Percentiles rank a stretch among this genome's conserved stretches.
These are phyloP conservation scores for Chenopodium formosanum DNA, from an alignment of 148 eudicot genomes.

Conservation along the genomic window DNA sequence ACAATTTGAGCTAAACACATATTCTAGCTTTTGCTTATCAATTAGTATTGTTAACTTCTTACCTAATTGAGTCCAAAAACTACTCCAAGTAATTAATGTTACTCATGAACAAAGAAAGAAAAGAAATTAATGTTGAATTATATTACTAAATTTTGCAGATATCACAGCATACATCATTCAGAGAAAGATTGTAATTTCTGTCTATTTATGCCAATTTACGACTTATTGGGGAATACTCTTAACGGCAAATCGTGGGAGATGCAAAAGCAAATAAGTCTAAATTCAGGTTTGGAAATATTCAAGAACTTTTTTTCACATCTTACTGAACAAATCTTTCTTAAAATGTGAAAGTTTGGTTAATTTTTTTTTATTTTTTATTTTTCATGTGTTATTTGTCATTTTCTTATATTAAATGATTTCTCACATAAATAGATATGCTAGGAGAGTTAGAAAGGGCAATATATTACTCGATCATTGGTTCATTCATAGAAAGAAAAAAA, in stretches of 20 bases:
- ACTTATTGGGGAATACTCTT: constrained; percentile 67
- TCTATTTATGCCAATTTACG: constrained; percentile 85
- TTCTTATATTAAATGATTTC: not conserved
- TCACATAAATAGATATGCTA: not conserved
- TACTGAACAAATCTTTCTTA: not conserved
- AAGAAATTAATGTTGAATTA: not conserved
- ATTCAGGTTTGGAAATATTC: constrained; percentile 43
- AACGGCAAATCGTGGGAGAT: constrained; percentile 70
- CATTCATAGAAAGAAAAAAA: not conserved
- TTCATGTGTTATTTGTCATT: not conserved
- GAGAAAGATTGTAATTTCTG: constrained; percentile 69
- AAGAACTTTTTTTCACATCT: not conserved
- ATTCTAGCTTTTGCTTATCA: not conserved
- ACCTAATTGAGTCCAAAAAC: not conserved
- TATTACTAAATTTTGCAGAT: constrained; percentile 38
- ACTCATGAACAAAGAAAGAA: not conserved
- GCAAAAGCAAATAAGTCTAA: constrained; percentile 44
- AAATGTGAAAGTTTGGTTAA: not conserved
- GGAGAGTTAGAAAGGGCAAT: not conserved
- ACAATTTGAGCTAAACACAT: no score
- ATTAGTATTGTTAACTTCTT: not conserved
- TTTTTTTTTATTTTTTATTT: not conserved
- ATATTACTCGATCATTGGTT: not conserved
- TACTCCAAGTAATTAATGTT: no score
- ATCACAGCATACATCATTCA: constrained; percentile 70